Base-by-base conservation (phyloP, 129 eudicot genomes). In the Oenanthe sinensis region DNA sequence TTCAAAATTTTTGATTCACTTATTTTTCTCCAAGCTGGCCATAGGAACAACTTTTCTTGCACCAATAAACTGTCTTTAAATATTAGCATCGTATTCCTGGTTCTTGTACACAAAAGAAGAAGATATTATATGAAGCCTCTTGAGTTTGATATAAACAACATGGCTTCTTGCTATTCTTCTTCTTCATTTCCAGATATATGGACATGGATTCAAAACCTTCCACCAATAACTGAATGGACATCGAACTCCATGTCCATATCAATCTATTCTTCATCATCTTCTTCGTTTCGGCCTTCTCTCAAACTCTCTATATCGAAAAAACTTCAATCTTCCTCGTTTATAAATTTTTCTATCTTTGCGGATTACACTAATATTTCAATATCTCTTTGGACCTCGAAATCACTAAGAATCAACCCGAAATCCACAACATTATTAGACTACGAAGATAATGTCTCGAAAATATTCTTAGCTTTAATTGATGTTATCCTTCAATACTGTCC, bases 341-440 rank as follows among this genome's bases (percentile, higher is more conserved):
- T 91, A 26, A 36, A 73, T 79, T 77, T 94, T 75, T 82, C 96
- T 45, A 85, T 94, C 36, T 50, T 73, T 47, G 97, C 87, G 22
- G 88, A 89, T 80, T 88, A 86, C 74, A 86, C 74, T n/a, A n/a
- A n/a, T 76, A 24, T 80, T 78, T 85, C 88, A 24, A 62, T 94
- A 79, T 72, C 82, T 36, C 97, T 94, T 42, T 94, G 98, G 98
- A 82, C 90, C 73, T 94, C 98, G 17, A 94, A 88, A 78, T 87
- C 90, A 40, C 79, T 91, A 33, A 72, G 67, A 42, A 46, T 45
- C 12, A 82, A 78, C 54, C 60, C 83, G 49, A 70, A 81, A 15
- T 24, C 49, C 55, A 37, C 74, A 55, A 77, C 78, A 6, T 50
- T 84, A 58, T 81, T 84, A 71, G 80, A 81, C 75, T 4, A 74